Evolutionary conservation across 2,329 filamentous ascomycete genomes (phyloP).

Genomic region (Clonostachys rhizophaga): DNA sequence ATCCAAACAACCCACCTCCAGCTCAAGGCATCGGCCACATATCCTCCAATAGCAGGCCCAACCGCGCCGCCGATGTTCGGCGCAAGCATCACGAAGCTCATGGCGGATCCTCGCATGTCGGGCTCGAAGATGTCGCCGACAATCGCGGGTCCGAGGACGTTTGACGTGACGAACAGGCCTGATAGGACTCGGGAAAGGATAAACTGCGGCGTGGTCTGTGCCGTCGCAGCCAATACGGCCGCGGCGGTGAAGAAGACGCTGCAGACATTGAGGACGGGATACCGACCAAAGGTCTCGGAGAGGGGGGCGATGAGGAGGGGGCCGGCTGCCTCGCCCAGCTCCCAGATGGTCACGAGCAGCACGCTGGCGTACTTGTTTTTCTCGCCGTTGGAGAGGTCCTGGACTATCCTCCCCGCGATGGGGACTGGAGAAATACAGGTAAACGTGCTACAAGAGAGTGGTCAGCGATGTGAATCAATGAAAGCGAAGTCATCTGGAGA

Average conservation of each 20-base stretch:
- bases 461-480: background rate
- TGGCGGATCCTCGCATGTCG: constrained; percentile 52
- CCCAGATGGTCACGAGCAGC: constrained; percentile 67
- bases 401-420: constrained; percentile 43
- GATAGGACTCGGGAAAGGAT: constrained; percentile 51
- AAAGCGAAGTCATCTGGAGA: too few species aligned
- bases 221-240: constrained; percentile 40
- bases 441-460: constrained; percentile 36
- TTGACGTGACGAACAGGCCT: constrained; percentile 59
- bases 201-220: constrained; percentile 37
- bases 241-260: constrained; percentile 45
- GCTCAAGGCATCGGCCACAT: constrained; percentile 46
- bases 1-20: constrained; percentile 52
- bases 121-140: constrained; percentile 58
- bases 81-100: constrained; percentile 52
- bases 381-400: constrained; percentile 33
- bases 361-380: constrained; percentile 41
- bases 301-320: constrained; percentile 58
- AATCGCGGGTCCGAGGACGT: constrained; percentile 59
- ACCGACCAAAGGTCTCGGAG: constrained; percentile 55
- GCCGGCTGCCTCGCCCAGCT: constrained; percentile 61
- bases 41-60: constrained; percentile 49
- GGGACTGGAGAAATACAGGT: constrained; percentile 53
- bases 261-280: constrained; percentile 46
- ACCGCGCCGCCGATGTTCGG: constrained; percentile 53